phyloP scores from a whole-genome alignment of 371 early-diverging fungal genomes.

The Mucor indicus region DNA sequence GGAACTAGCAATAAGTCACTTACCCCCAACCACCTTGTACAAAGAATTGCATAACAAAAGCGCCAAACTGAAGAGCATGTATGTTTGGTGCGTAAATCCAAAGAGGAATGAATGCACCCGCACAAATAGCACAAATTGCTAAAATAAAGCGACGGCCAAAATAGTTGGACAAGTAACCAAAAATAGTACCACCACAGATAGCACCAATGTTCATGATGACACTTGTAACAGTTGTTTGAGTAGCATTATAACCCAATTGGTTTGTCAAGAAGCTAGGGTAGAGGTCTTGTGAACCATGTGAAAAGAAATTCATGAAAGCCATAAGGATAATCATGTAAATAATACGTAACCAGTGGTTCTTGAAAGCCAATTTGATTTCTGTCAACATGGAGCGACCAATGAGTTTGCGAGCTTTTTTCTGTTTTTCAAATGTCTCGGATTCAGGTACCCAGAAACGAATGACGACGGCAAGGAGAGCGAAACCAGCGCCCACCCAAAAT shows the following conservation, averaged over 20 bases:
- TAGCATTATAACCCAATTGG: constrained; percentile 52
- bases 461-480: constrained; percentile 56
- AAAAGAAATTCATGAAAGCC: constrained; percentile 66
- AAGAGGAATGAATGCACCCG: constrained; percentile 63
- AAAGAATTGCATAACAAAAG: constrained; percentile 63
- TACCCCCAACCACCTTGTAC: constrained; percentile 70
- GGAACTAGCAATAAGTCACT: not conserved
- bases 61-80: constrained; percentile 49
- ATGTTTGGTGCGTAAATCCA: constrained; percentile 58
- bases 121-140: constrained; percentile 42
- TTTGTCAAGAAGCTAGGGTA: constrained; percentile 66
- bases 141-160: constrained; percentile 62
- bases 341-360: constrained; percentile 53
- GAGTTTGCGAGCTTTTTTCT: constrained; percentile 33
- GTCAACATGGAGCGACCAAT: constrained; percentile 31
- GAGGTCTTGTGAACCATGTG: constrained; percentile 71
- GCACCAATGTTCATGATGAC: constrained; percentile 66
- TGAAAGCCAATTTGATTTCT: constrained; percentile 47
- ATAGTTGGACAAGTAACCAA: constrained; percentile 66
- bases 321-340: constrained; percentile 59
- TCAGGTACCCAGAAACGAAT: constrained; percentile 68
- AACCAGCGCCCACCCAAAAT: constrained; percentile 67
- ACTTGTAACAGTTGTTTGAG: constrained; percentile 55
- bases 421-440: constrained; percentile 52
- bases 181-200: constrained; percentile 63